Evolutionary conservation across 192 early-diverging fungal species (phyloP), one percentile per base, ranked within the genome.

Genomic region (Dimargaris verticillata): DNA sequence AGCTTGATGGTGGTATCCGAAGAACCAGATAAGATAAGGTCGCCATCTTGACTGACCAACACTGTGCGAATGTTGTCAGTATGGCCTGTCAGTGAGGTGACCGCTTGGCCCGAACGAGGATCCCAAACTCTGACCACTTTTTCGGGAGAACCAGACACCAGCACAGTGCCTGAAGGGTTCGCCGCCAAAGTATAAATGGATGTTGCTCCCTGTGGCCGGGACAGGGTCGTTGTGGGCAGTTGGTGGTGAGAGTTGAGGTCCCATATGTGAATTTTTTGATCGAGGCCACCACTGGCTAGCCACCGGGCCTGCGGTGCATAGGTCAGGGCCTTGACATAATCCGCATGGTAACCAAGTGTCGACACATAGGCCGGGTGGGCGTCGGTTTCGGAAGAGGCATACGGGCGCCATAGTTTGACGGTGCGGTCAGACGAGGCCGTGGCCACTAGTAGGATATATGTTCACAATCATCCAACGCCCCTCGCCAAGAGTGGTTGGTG

Each of bases 1-100:
- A 97, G 76, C 70, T 99, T 99, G 57, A 97, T 89, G 0, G 95
- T 92, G 2, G 89, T 79, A 70, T 99, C 95, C 1, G 88, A 89
- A 0, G 95, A 99, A 14, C 87, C 91, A 0, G 90, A 92, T 20
- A 98, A 72, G 9, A 95, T 79, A 50, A 82, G 78, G 72, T 88
- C 78, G 38, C 92, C 93, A 70, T 93, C 92, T 29, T 89, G 81
- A 38, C 85, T 88, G 25, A 99, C 72, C 38, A 96, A 68, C 22
- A 96, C 65, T 24, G 87, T 81, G 46, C 95, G 86, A 26, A 99
- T 88, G 64, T 91, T 91, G 67, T 99, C 95, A n/a, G 89, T 91
- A 61, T 99, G 95, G 6, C 95, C 95, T 9, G 82, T 73, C 48
- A 99, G 77, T 63, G 84, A 83, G 15, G 83, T 82, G 44, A 88